Percentiles rank a stretch among this genome's conserved stretches.
phyloP scores from a whole-genome alignment of 2,329 filamentous ascomycete genomes.

The Pseudogymnoascus sp. region DNA sequence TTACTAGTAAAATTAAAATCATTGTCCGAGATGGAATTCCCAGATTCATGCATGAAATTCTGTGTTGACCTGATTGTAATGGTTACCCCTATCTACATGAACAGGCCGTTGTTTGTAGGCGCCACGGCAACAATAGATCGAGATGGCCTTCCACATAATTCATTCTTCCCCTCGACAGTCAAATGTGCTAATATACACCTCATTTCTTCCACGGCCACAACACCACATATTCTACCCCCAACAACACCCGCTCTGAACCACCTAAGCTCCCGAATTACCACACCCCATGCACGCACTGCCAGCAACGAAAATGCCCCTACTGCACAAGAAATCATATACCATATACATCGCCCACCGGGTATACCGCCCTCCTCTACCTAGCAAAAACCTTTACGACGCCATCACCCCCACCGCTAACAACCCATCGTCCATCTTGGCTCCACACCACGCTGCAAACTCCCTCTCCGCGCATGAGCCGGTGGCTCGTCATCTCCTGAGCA shows the following conservation, averaged over 20 bases:
- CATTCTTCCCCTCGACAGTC: not conserved
- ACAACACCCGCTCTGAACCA: not conserved
- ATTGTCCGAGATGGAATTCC: too few relatives aligned
- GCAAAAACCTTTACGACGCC: slow-evolving; percentile 90
- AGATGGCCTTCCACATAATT: not conserved
- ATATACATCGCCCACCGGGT: slow-evolving; percentile 11
- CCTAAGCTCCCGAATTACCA: not conserved
- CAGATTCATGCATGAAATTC: not conserved
- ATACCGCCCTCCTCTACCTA: slow-evolving; percentile 31
- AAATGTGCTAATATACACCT: slow-evolving; percentile 7
- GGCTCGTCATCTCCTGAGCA: slow-evolving; percentile 88
- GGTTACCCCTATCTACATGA: not conserved
- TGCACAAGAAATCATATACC: slow-evolving; percentile 10
- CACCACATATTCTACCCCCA: not conserved
- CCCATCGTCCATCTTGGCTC: slow-evolving; percentile 91
- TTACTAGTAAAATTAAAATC: not conserved
- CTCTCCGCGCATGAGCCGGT: slow-evolving; percentile 90
- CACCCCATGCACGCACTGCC: not conserved
- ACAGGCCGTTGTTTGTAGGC: not conserved
- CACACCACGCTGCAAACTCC: slow-evolving; percentile 91
- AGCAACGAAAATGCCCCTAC: not conserved
- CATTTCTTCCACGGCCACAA: not conserved
- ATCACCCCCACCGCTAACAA: slow-evolving; percentile 89
- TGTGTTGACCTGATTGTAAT: not conserved
- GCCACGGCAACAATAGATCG: not conserved